Conservation (phyloP, 164 flowering plant genomes). For the Brasenia schreberi region DNA sequence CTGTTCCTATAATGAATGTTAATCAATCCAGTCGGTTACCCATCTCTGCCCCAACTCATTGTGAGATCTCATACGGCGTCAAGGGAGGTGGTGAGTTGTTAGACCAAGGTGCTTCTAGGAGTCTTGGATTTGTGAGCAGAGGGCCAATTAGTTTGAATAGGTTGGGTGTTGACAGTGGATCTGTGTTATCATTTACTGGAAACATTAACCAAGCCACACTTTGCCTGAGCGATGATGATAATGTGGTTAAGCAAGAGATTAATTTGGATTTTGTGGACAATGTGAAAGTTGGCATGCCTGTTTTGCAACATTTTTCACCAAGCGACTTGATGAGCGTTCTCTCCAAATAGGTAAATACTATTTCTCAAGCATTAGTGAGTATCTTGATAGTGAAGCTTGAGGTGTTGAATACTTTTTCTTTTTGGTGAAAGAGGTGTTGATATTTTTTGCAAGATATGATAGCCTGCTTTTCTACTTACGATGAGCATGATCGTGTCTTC, state of each 20-base stretch:
- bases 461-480: background rate
- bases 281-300: constrained; percentile 25
- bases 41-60: constrained; percentile 17
- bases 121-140: constrained; percentile 42
- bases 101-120: constrained; percentile 29
- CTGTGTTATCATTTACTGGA: constrained; percentile 7
- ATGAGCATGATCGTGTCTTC: too few species aligned
- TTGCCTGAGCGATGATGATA: constrained; percentile 14
- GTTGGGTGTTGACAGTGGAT: constrained; percentile 46
- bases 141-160: constrained; percentile 38
- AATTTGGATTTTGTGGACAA: constrained; percentile 25
- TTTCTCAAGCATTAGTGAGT: background rate
- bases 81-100: constrained; percentile 14
- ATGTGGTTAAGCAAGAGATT: constrained; percentile 47
- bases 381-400: too few species aligned
- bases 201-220: constrained; percentile 18
- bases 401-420: too few species aligned
- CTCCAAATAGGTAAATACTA: constrained; percentile 42
- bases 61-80: constrained; percentile 18
- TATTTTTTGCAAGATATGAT: background rate
- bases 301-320: constrained; percentile 23
- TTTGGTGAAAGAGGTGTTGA: background rate
- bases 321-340: constrained; percentile 56
- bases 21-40: constrained; percentile 18
- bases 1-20: constrained; percentile 11